Conservation (phyloP, 2,329 filamentous ascomycete genomes). For the Pezicula radicicola region DNA sequence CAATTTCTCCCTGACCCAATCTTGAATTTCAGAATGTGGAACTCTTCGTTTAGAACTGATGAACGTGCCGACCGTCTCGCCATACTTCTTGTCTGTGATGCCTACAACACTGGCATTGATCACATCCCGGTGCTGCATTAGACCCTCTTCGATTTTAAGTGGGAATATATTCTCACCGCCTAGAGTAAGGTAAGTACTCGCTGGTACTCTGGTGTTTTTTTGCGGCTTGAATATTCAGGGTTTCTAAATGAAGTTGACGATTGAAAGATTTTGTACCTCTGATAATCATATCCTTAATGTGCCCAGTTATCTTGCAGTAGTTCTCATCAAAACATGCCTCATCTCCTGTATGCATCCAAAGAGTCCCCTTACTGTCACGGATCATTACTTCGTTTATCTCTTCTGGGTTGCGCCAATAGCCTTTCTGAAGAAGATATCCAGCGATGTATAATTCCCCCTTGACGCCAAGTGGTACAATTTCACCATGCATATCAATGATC, state of each 20-base stretch:
- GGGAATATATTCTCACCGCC: constrained; percentile 59
- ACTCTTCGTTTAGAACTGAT: constrained; percentile 26
- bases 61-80: constrained; percentile 65
- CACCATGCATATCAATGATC: constrained; percentile 54
- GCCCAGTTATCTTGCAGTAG: constrained; percentile 55
- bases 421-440: constrained; percentile 57
- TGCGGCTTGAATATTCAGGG: background rate
- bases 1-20: constrained; percentile 58
- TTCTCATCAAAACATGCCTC: constrained; percentile 46
- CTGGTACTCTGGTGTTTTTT: too few relatives aligned
- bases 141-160: constrained; percentile 67
- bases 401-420: constrained; percentile 57
- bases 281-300: constrained; percentile 72
- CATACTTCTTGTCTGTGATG: constrained; percentile 60
- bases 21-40: constrained; percentile 39
- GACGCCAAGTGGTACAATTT: constrained; percentile 48
- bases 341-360: constrained; percentile 54
- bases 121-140: constrained; percentile 54
- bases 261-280: constrained; percentile 38
- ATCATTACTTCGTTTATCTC: constrained; percentile 26
- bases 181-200: constrained; percentile 13
- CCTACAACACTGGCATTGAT: constrained; percentile 61
- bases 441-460: constrained; percentile 63
- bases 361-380: constrained; percentile 21
- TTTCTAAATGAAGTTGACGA: background rate